Evolutionary conservation across 257 asterid species (phyloP).

Genomic region (Avicennia marina): DNA sequence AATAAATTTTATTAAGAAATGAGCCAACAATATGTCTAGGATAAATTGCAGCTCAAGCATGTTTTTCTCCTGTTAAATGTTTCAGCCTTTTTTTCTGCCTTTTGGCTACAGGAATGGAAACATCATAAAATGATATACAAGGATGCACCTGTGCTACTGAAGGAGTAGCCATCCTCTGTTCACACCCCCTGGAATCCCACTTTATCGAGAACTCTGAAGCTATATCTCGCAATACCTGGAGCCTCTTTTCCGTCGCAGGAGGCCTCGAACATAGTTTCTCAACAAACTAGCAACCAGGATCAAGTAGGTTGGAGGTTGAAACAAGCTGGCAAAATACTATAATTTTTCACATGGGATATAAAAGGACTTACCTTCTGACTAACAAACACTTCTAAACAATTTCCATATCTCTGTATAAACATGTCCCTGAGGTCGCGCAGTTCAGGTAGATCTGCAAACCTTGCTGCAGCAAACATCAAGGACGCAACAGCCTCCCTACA

Average conservation of each 20-base stretch:
- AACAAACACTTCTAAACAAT: conserved; percentile 57
- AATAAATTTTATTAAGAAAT: too few relatives aligned
- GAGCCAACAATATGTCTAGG: too few relatives aligned
- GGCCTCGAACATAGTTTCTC: conserved; percentile 71
- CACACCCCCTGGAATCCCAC: conserved; percentile 80
- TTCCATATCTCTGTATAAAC: conserved; percentile 77
- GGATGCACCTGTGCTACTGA: conserved; percentile 48
- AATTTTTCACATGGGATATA: not conserved
- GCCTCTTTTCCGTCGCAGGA: conserved; percentile 50
- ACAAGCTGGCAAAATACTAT: conserved; percentile 17
- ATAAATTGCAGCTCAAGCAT: too few relatives aligned
- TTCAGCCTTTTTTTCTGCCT: too few relatives aligned
- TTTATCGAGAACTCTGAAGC: conserved; percentile 73
- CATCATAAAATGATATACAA: conserved; percentile 6
- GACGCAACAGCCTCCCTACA: conserved; percentile 88
- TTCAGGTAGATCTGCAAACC: conserved; percentile 96
- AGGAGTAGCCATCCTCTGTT: conserved; percentile 68
- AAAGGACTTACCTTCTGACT: conserved; percentile 78
- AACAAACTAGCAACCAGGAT: conserved; percentile 56
- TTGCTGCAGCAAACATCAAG: conserved; percentile 95
- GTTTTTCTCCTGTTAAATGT: too few relatives aligned
- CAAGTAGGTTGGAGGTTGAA: conserved; percentile 23
- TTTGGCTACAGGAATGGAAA: too few relatives aligned
- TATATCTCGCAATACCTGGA: conserved; percentile 75
- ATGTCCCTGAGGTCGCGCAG: conserved; percentile 84